A percentile compares a stretch with the other conserved stretches of the same genome.
These are phyloP conservation scores for Pinus albicaulis DNA, from an alignment of 75 land plant genomes.

Conservation along the genomic window DNA sequence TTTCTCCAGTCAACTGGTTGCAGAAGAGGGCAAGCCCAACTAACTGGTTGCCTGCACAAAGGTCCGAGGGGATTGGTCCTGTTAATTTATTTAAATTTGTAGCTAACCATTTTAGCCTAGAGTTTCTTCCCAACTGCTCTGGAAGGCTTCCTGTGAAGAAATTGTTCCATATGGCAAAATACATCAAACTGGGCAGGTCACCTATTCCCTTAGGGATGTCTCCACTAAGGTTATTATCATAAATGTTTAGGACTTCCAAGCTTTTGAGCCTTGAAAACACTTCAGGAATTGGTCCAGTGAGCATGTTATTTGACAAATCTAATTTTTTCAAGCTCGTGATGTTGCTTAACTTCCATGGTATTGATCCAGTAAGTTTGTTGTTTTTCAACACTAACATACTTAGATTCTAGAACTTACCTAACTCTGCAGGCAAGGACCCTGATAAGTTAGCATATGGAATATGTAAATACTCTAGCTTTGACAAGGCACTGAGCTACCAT, in stretches of 20 bases:
- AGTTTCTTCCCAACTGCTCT: slow-evolving; percentile 11
- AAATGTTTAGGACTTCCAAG: slow-evolving; percentile 16
- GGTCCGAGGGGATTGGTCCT: slow-evolving; percentile 58
- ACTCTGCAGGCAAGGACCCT: slow-evolving; percentile 29
- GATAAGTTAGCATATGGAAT: slow-evolving; percentile 19
- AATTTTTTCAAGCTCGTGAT: slow-evolving; percentile 12
- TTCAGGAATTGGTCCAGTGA: slow-evolving; percentile 26
- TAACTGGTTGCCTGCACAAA: slow-evolving; percentile 49
- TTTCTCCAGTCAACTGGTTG: slow-evolving; percentile 37
- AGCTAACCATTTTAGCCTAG: slow-evolving; percentile 12
- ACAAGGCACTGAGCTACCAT: slow-evolving; percentile 15
- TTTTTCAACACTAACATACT: slow-evolving; percentile 13
- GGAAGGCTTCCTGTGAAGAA: slow-evolving; percentile 24
- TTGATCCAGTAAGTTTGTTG: slow-evolving; percentile 17
- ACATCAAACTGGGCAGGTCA: slow-evolving; percentile 26
- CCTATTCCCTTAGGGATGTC: slow-evolving; percentile 18
- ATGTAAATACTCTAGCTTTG: slow-evolving; percentile 19
- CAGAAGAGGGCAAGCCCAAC: slow-evolving; percentile 48
- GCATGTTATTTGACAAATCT: slow-evolving; percentile 19
- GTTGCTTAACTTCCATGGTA: slow-evolving; percentile 22
- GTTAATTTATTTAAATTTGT: slow-evolving; percentile 19
- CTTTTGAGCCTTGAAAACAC: slow-evolving; percentile 8
- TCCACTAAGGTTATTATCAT: slow-evolving; percentile 16
- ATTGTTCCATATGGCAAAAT: slow-evolving; percentile 21
- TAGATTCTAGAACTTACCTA: slow-evolving; percentile 15